Conservation (phyloP, 768 basidiomycete species). For the Ramaria sp. region DNA sequence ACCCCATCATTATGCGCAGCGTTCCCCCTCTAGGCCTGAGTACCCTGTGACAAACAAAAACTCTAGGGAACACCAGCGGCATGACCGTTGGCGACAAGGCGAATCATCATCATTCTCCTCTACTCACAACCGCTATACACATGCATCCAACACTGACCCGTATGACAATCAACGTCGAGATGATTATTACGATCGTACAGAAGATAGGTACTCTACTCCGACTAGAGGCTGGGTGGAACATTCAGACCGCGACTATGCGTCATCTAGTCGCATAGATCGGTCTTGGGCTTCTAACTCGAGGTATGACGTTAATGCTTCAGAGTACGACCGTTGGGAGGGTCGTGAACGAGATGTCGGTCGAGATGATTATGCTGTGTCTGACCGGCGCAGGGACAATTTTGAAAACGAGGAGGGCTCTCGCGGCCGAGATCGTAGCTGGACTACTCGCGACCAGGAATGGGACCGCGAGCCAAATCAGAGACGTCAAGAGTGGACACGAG, state of each 20-base stretch:
- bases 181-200: constrained; percentile 30
- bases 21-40: constrained; percentile 28
- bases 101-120: constrained; percentile 24
- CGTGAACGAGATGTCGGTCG: background rate
- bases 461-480: background rate
- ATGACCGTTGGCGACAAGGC: constrained; percentile 41
- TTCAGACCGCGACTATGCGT: constrained; percentile 29
- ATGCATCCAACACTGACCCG: constrained; percentile 27
- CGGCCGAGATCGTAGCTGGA: constrained; percentile 1
- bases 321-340: background rate
- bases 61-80: constrained; percentile 38
- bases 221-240: constrained; percentile 28
- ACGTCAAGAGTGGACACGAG: background rate
- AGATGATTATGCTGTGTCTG: background rate
- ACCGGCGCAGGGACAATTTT: background rate
- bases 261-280: constrained; percentile 20
- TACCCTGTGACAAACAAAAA: constrained; percentile 32
- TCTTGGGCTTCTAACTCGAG: background rate
- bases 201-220: constrained; percentile 33
- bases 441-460: background rate
- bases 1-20: constrained; percentile 21
- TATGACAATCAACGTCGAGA: constrained; percentile 43
- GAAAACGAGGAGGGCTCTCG: constrained; percentile 2
- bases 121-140: constrained; percentile 31
- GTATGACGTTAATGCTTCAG: background rate